Evolutionary conservation across 2,329 filamentous ascomycete species (phyloP), one percentile per base, ranked within the genome.

Genomic region (Stachybotrys chlorohalonatus): DNA sequence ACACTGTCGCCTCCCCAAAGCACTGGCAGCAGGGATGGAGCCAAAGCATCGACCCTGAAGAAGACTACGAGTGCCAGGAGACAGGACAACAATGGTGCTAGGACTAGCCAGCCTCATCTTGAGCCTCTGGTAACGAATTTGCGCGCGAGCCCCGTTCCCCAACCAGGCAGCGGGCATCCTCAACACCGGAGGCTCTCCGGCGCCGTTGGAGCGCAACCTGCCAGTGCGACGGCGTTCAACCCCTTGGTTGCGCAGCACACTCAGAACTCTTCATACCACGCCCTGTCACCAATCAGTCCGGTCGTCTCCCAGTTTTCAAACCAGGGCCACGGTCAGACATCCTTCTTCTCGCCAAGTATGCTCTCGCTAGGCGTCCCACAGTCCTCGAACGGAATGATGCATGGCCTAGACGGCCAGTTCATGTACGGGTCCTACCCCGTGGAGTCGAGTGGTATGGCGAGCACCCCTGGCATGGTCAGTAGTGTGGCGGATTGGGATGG

Each of bases 361-460:
- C 73, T 84, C n/a, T 68, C 74, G 6, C 69, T 82, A 58, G 75
- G 75, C 5, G 70, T 85, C 15, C 70, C 72, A 24, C 77, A 76
- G 62, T 76, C 75, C 55, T 68, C 71, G 17, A 72, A 75, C 56
- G 73, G 73, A 2, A 76, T 84, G 53, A 72, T 90, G 31, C 84
- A 86, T 9, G 84, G 89, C 57, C 79, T 93, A 13, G 87, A 92
- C 62, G 79, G 87, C 3, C 87, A 90, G 63, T 82, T 91, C 58
- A 85, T 90, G 1, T 89, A 90, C 58, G 85, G 84, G 45, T 86
- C 85, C 1, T 93, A 91, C 64, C 82, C 62, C 71, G 84, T 67
- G 60, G 76, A 81, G 46, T 67, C 73, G 1, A 68, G 67, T 7
- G 66, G 68, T 9, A 72, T 76, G 52, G 63, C 64, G 47, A 64